Evolutionary conservation across 768 basidiomycete genomes (phyloP).

Genomic region (Kwoniella botswanensis): DNA sequence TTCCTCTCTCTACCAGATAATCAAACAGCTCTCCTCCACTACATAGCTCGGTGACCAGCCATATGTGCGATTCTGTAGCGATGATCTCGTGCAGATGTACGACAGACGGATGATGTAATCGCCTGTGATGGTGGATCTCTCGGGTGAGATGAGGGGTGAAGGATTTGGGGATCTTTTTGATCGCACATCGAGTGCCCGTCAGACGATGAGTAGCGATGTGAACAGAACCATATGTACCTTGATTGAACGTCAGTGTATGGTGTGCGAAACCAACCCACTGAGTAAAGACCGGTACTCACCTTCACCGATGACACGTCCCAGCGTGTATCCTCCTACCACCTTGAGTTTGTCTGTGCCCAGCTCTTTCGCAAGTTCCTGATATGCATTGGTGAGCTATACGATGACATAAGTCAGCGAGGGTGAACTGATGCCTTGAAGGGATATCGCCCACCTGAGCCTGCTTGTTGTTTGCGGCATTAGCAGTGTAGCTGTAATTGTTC

Average conservation of each 20-base stretch:
- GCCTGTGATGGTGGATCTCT: conserved; percentile 97
- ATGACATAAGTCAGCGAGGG: background rate
- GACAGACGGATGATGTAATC: conserved; percentile 92
- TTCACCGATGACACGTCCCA: conserved; percentile 93
- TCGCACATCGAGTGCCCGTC: conserved; percentile 87
- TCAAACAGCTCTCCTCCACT: conserved; percentile 97
- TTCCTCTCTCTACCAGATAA: conserved; percentile 93
- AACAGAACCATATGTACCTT: conserved; percentile 95
- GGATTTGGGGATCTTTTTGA: conserved; percentile 97
- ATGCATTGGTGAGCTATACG: conserved; percentile 84
- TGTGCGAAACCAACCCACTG: no score
- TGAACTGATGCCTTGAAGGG: background rate
- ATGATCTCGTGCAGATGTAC: conserved; percentile 97
- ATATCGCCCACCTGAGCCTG: conserved; percentile 35
- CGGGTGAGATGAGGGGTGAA: conserved; percentile 86
- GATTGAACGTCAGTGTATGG: background rate
- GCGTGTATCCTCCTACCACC: conserved; percentile 91
- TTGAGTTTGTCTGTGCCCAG: conserved; percentile 86
- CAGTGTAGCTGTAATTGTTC: conserved; percentile 9
- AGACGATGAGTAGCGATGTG: conserved; percentile 91
- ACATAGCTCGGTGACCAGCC: conserved; percentile 97
- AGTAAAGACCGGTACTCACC: conserved; percentile 64
- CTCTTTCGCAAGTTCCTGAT: conserved; percentile 96
- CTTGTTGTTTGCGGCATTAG: conserved; percentile 30
- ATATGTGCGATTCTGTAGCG: conserved; percentile 92